Conservation (phyloP, 805 yeast species). For the Saccharomycopsis olivae region DNA sequence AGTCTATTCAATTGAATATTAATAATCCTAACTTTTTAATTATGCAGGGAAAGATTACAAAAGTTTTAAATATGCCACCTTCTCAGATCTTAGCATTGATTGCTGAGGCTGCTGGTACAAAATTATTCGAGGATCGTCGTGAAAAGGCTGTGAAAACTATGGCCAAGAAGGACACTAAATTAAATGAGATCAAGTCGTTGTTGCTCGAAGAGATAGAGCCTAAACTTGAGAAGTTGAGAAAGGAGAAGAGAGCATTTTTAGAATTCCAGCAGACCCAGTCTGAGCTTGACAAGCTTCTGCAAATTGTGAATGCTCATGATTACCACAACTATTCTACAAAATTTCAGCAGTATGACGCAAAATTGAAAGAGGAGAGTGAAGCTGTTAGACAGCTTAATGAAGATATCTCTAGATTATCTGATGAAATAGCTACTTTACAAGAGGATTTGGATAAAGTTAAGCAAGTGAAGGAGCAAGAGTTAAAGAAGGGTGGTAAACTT, state of each 20-base stretch:
- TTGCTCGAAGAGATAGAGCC: constrained; percentile 88
- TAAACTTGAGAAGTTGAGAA: constrained; percentile 66
- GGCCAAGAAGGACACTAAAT: constrained; percentile 80
- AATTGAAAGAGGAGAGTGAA: constrained; percentile 31
- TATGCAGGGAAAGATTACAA: constrained; percentile 98
- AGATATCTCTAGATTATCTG: constrained; percentile 34
- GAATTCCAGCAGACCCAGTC: constrained; percentile 82
- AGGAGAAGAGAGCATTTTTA: constrained; percentile 70
- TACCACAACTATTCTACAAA: constrained; percentile 35
- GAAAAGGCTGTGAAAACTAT: constrained; percentile 87
- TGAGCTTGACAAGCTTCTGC: constrained; percentile 63
- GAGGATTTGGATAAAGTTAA: constrained; percentile 50
- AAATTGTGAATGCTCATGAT: constrained; percentile 71
- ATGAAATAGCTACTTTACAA: constrained; percentile 48
- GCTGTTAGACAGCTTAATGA: constrained; percentile 32
- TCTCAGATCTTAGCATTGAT: constrained; percentile 79
- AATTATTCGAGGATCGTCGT: constrained; percentile 87
- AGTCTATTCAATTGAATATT: constrained; percentile 89
- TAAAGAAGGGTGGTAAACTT: constrained; percentile 48
- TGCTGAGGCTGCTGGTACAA: constrained; percentile 98
- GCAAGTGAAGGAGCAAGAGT: constrained; percentile 42
- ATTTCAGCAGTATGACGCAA: constrained; percentile 33
- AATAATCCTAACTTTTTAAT: constrained; percentile 95
- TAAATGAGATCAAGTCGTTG: constrained; percentile 63
- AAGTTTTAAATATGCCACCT: constrained; percentile 94